Conservation (phyloP, 768 basidiomycete genomes). For the Collybiopsis luxurians region DNA sequence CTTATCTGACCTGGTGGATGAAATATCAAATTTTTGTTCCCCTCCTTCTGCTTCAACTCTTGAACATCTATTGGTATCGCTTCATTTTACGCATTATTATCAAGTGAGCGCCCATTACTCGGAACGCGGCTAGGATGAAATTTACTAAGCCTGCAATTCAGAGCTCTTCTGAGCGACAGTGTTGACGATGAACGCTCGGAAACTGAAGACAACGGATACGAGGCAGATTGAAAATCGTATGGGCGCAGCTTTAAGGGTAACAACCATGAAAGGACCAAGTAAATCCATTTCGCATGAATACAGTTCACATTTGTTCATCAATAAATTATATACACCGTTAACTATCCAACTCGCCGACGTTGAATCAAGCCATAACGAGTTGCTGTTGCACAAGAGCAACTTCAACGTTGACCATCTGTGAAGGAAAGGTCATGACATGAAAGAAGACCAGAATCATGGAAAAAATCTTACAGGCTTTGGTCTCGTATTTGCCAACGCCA, state of each 20-base stretch:
- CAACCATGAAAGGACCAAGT: no score
- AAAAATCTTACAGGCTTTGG: conserved; percentile 38
- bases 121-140: neutral
- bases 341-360: no score
- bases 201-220: conserved; percentile 50
- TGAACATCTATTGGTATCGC: conserved; percentile 81
- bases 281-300: no score
- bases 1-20: conserved; percentile 63
- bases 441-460: neutral
- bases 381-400: conserved; percentile 1
- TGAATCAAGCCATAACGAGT: no score
- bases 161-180: neutral
- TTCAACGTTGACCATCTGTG: conserved; percentile 54
- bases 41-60: conserved; percentile 54
- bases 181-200: conserved; percentile 66
- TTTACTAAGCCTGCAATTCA: neutral
- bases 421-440: no score
- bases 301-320: neutral
- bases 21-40: conserved; percentile 63
- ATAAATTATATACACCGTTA: neutral
- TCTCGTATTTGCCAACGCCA: conserved; percentile 54
- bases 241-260: no score
- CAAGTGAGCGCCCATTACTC: neutral
- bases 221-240: conserved; percentile 29
- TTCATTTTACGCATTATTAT: conserved; percentile 59